These are phyloP conservation scores for Carex myosuroides DNA, from an alignment of 176 grass and related monocot genomes.

Conservation along the genomic window DNA sequence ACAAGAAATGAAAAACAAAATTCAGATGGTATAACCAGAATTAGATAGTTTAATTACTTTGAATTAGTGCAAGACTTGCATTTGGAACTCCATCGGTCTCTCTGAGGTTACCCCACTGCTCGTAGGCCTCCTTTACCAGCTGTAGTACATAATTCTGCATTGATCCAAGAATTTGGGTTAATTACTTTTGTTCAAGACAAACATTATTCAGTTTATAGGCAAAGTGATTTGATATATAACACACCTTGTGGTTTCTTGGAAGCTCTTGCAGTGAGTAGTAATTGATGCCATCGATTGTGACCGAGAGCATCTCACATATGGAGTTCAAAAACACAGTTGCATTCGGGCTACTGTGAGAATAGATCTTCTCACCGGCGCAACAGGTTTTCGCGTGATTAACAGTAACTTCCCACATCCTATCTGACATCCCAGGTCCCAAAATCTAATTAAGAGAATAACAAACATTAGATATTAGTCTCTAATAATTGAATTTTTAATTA, in stretches of 20 bases:
- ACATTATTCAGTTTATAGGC: not conserved
- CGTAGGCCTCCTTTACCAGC: constrained; percentile 34
- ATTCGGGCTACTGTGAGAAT: not conserved
- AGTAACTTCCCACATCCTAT: constrained; percentile 65
- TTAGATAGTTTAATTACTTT: constrained; percentile 26
- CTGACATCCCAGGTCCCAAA: constrained; percentile 67
- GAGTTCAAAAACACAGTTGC: constrained; percentile 43
- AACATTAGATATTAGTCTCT: constrained; percentile 2
- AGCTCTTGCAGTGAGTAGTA: constrained; percentile 28
- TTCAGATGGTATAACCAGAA: not conserved
- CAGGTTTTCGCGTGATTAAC: constrained; percentile 49
- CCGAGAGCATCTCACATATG: constrained; percentile 26
- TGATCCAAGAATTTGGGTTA: not conserved
- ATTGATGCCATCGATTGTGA: not conserved
- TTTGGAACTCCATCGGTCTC: constrained; percentile 30
- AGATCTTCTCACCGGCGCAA: constrained; percentile 40
- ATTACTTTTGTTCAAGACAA: not conserved
- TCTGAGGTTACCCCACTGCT: constrained; percentile 25
- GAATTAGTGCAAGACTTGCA: constrained; percentile 32
- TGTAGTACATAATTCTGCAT: constrained; percentile 31
- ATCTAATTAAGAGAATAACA: constrained; percentile 34
- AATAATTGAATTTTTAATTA: not conserved
- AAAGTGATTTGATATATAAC: not conserved
- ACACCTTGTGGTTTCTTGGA: constrained; percentile 9
- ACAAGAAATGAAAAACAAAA: not conserved